A percentile compares a stretch with the other conserved stretches of the same genome.
Conservation (phyloP, 1,284 basidiomycete species). For the Puccinia sorghi region DNA sequence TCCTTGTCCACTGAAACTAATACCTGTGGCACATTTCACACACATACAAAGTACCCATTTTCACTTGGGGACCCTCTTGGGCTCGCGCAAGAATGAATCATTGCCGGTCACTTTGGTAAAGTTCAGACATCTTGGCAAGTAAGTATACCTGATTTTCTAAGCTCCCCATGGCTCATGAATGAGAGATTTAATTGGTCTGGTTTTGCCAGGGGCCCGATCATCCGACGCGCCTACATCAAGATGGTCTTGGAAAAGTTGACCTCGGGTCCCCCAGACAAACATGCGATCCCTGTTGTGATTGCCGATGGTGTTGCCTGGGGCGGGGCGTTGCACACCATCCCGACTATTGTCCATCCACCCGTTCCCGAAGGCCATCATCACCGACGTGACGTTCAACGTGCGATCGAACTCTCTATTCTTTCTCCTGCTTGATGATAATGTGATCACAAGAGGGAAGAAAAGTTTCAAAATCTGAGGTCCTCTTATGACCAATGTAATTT, state of each 20-base stretch:
- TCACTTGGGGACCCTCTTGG: conserved; percentile 54
- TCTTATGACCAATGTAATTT: too few species aligned
- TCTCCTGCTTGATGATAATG: not conserved
- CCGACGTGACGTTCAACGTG: conserved; percentile 10
- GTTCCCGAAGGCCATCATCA: conserved; percentile 23
- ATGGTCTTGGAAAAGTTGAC: not conserved
- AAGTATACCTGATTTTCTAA: not conserved
- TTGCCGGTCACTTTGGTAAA: conserved; percentile 54
- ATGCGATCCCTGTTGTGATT: conserved; percentile 23
- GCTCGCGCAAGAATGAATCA: conserved; percentile 53
- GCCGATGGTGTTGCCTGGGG: conserved; percentile 37
- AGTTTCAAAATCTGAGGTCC: too few species aligned
- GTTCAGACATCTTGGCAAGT: conserved; percentile 50
- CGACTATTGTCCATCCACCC: conserved; percentile 22
- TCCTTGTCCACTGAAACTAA: not conserved
- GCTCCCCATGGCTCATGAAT: too few species aligned
- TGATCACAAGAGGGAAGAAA: too few species aligned
- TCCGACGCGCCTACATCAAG: conserved; percentile 19
- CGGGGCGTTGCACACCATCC: conserved; percentile 33
- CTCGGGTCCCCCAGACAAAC: not conserved
- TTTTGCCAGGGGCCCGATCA: conserved; percentile 1
- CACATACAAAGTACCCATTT: conserved; percentile 51
- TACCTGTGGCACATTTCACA: not conserved
- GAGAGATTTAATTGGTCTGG: not conserved
- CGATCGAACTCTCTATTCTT: conserved; percentile 19